Conservation (phyloP, 2,329 filamentous ascomycete genomes). For the Beauveria sp. region DNA sequence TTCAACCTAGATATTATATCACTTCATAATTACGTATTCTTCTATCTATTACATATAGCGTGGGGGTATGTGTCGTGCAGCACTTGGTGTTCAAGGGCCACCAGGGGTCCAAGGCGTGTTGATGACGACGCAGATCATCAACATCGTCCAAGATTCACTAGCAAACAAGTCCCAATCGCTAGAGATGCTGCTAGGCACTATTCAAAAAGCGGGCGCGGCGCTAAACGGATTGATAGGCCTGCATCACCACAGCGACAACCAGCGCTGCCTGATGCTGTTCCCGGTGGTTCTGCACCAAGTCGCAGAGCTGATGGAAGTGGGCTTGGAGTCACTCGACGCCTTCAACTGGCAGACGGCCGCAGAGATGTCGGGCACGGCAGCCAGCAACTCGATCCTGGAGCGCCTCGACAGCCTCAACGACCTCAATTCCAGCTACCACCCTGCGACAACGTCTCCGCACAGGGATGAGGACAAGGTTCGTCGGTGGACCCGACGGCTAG, state of each 20-base stretch:
- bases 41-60: neutral
- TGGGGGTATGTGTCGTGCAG: neutral
- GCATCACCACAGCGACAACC: neutral
- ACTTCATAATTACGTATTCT: too few relatives aligned
- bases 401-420: neutral
- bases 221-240: neutral
- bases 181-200: neutral
- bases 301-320: neutral
- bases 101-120: neutral
- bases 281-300: neutral
- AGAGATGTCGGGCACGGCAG: neutral
- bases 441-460: neutral
- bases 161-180: neutral
- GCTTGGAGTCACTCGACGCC: neutral
- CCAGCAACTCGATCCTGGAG: neutral
- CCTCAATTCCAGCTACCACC: neutral
- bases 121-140: neutral
- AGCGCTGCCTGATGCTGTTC: neutral
- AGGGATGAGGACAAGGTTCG: neutral
- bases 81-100: neutral
- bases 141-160: neutral
- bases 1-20: too few relatives aligned
- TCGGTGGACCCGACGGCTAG: neutral
- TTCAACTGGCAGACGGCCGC: neutral
- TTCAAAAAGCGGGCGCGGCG: neutral